phyloP scores from a whole-genome alignment of 2,329 filamentous ascomycete genomes.

The Alternaria sp. region DNA sequence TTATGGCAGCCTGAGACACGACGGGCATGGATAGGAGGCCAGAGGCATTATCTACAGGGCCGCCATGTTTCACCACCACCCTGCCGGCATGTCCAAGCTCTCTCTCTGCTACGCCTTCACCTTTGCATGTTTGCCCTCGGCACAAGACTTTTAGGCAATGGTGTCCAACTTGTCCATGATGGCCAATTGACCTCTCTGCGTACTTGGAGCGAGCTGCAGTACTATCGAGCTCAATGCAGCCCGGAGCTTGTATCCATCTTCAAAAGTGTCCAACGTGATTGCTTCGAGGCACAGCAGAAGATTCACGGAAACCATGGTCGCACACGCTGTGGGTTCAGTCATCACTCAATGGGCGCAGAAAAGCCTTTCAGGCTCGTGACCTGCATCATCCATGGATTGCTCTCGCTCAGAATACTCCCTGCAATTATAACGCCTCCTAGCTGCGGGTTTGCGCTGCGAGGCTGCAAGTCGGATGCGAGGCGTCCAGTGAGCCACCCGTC shows the following conservation, averaged over 20 bases:
- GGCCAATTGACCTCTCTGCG: slow-evolving; percentile 2
- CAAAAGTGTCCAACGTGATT: not conserved
- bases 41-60: slow-evolving; percentile 36
- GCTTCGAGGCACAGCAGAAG: slow-evolving; percentile 8
- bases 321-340: slow-evolving; percentile 1
- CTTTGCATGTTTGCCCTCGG: slow-evolving; percentile 14
- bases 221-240: slow-evolving; percentile 7
- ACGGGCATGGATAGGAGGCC: slow-evolving; percentile 41
- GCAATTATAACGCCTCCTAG: slow-evolving; percentile 28
- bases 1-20: slow-evolving; percentile 32
- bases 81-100: slow-evolving; percentile 24
- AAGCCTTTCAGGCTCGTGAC: slow-evolving; percentile 23
- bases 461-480: slow-evolving; percentile 26
- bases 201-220: slow-evolving; percentile 8
- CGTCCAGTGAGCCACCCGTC: slow-evolving; percentile 15
- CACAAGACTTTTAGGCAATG: slow-evolving; percentile 6
- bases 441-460: slow-evolving; percentile 25
- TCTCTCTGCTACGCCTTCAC: slow-evolving; percentile 13
- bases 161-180: not conserved
- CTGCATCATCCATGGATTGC: slow-evolving; percentile 24
- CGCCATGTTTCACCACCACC: slow-evolving; percentile 43
- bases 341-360: slow-evolving; percentile 3
- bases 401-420: slow-evolving; percentile 26
- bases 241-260: not conserved
- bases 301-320: slow-evolving; percentile 11